Evolutionary conservation across 805 yeast genomes (phyloP), one percentile per base, ranked within the genome.

Genomic region (Peterozyma xylosa): DNA sequence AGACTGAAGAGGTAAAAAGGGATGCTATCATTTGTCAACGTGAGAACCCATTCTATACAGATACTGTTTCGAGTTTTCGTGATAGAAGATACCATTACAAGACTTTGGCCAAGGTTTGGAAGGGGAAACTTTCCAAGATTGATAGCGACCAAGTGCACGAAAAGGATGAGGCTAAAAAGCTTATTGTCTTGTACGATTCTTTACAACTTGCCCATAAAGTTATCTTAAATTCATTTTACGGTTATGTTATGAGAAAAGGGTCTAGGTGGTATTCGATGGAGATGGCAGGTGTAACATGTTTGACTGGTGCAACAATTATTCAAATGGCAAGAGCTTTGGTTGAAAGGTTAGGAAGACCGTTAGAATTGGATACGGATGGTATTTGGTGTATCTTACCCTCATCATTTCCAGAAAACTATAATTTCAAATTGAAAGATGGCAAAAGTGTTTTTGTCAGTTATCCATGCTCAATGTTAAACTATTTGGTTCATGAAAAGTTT

Each of bases 261-360:
- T 93, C 99, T 0, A 74, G 99, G 48, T 93, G 99, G 99, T 93
- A 90, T 56, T 93, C 99, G 0, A 89, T 93, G 93, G 99, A 93
- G 62, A 93, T 95, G 99, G 99, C 99, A 0, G 99, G 99, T 50
- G 93, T 93, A 15, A 93, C 99, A 0, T 95, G 99, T 73, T 71
- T 90, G 40, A 93, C 99, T 0, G 99, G 99, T 42, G 96, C 99
- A 0, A 88, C 96, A 0, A 93, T 93, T 54, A 93, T 93, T 68
- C 98, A 95, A 64, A 86, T 91, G 93, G 99, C 99, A 0, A 73
- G 98, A 49, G 67, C 84, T 1, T 67, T 93, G 47, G 96, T 93
- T 11, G 98, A 91, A 59, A 70, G 96, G 54, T 67, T 95, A 4
- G 99, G 99, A 1, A 73, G 98, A 53, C 99, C 99, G 0, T 68